Evolutionary conservation across 1,139 yeast genomes (phyloP).

Genomic region (Nakaseomyces kungkrabaensis): DNA sequence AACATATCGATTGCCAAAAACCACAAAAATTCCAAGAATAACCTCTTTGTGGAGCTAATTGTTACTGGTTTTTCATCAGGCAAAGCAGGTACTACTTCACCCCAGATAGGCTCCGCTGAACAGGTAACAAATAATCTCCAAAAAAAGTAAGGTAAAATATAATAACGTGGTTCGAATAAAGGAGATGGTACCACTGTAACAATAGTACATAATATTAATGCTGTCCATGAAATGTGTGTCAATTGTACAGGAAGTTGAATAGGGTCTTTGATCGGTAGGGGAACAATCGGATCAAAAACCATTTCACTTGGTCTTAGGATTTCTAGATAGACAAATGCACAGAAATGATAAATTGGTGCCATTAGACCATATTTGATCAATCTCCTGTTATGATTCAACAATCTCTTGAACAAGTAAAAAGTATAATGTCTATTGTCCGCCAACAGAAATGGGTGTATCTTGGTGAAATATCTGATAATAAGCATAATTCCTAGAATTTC

Average conservation of each 20-base stretch:
- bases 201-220: slow-evolving; percentile 43
- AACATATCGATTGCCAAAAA: slow-evolving; percentile 43
- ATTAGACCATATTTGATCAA: slow-evolving; percentile 30
- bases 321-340: slow-evolving; percentile 41
- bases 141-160: slow-evolving; percentile 65
- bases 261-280: slow-evolving; percentile 30
- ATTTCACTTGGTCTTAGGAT: slow-evolving; percentile 30
- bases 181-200: slow-evolving; percentile 80
- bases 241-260: slow-evolving; percentile 32
- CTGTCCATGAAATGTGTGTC: slow-evolving; percentile 36
- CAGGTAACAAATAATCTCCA: slow-evolving; percentile 57
- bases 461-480: slow-evolving; percentile 50
- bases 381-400: slow-evolving; percentile 40
- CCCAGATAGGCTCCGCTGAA: slow-evolving; percentile 30
- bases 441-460: slow-evolving; percentile 78
- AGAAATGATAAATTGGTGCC: slow-evolving; percentile 66
- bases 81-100: slow-evolving; percentile 11
- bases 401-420: slow-evolving; percentile 66
- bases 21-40: slow-evolving; percentile 52
- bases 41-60: slow-evolving; percentile 31
- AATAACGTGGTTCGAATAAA: slow-evolving; percentile 86
- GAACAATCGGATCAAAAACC: slow-evolving; percentile 28
- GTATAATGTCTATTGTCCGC: slow-evolving; percentile 95
- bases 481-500: slow-evolving; percentile 36
- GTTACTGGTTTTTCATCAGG: slow-evolving; percentile 15